A percentile compares a stretch with the other conserved stretches of the same genome.
phyloP scores from a whole-genome alignment of 1,284 basidiomycete species.

The Ceratobasidium sp. region DNA sequence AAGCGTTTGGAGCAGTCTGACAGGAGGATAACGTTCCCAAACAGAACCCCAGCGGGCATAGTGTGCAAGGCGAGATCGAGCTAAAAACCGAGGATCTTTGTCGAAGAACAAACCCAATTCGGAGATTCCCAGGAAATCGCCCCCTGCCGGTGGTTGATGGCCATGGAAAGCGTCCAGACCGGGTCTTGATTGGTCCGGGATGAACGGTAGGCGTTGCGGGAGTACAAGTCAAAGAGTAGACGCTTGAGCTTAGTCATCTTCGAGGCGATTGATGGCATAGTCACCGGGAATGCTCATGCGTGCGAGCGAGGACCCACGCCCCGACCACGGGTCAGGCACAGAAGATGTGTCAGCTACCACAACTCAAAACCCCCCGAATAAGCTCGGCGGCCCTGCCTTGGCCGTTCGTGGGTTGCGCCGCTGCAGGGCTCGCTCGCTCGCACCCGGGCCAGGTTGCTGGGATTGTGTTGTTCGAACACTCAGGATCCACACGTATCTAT shows the following conservation, averaged over 20 bases:
- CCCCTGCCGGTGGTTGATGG: not conserved
- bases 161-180: not conserved
- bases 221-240: no score
- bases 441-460: no score
- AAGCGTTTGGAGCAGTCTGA: not conserved
- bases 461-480: no score
- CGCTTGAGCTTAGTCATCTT: not conserved
- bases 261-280: not conserved
- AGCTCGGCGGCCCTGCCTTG: no score
- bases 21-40: no score
- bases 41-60: not conserved
- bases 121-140: not conserved
- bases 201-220: not conserved
- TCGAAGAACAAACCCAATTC: not conserved
- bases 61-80: not conserved
- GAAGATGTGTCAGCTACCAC: not conserved
- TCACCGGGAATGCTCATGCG: not conserved
- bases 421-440: no score
- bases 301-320: no score
- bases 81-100: no score
- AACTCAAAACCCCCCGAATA: no score
- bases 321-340: not conserved
- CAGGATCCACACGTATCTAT: no score
- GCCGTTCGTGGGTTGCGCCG: not conserved
- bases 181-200: not conserved